These are phyloP conservation scores for Silene conica DNA, from an alignment of 148 eudicot genomes.

Conservation along the genomic window DNA sequence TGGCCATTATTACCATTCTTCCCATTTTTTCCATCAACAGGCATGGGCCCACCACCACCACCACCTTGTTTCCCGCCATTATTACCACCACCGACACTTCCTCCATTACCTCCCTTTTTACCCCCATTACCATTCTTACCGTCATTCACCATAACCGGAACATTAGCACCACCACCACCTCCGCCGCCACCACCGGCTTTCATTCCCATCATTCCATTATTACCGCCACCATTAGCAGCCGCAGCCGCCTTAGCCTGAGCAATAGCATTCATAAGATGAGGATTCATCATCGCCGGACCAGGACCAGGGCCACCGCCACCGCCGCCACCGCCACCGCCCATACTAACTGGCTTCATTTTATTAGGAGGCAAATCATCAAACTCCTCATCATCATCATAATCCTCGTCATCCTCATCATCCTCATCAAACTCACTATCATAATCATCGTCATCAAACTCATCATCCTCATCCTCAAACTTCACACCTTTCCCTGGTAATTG, in stretches of 20 bases:
- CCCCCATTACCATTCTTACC: slow-evolving; percentile 32
- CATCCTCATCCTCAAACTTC: slow-evolving; percentile 10
- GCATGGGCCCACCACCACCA: slow-evolving; percentile 14
- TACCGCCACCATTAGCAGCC: slow-evolving; percentile 14
- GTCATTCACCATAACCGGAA: slow-evolving; percentile 35
- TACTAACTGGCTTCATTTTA: slow-evolving; percentile 51
- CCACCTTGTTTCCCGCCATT: slow-evolving; percentile 29
- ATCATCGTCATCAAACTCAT: slow-evolving; percentile 28
- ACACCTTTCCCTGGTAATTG: not conserved
- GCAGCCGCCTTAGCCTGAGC: slow-evolving; percentile 29
- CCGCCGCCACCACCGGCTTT: slow-evolving; percentile 20
- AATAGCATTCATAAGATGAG: slow-evolving; percentile 29
- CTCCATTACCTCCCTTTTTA: slow-evolving; percentile 33
- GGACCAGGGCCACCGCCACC: slow-evolving; percentile 34
- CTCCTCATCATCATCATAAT: slow-evolving; percentile 46
- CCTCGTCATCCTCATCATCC: slow-evolving; percentile 36
- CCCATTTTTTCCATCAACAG: slow-evolving; percentile 28
- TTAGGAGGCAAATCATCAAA: slow-evolving; percentile 40
- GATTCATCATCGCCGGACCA: slow-evolving; percentile 37
- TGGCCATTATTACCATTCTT: slow-evolving; percentile 25
- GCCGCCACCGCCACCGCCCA: slow-evolving; percentile 37
- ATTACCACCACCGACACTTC: slow-evolving; percentile 41
- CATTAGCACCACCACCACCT: slow-evolving; percentile 32
- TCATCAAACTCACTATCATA: slow-evolving; percentile 24
- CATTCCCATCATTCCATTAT: slow-evolving; percentile 24